Conservation (phyloP, 2,329 filamentous ascomycete species). For the Colletotrichum navitas region DNA sequence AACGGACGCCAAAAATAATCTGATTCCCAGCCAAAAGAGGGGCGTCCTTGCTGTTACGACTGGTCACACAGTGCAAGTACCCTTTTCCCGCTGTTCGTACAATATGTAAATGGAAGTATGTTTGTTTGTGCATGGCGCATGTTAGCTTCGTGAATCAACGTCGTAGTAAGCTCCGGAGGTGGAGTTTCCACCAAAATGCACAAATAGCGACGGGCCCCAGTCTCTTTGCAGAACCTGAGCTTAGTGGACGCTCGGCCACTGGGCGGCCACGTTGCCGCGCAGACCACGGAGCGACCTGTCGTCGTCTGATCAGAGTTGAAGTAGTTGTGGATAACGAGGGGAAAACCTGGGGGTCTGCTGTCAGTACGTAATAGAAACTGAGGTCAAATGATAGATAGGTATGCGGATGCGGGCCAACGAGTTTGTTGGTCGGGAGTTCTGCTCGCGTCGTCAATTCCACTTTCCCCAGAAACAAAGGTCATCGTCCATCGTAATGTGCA, state of each 20-base stretch:
- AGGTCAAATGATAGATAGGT: not conserved
- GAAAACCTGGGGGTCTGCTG: constrained; percentile 31
- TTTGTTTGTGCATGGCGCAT: not conserved
- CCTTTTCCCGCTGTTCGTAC: not conserved
- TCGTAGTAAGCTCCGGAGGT: constrained; percentile 19
- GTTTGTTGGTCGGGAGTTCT: too few species aligned
- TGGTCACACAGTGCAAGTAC: not conserved
- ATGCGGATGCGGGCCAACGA: not conserved
- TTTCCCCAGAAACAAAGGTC: constrained; percentile 14
- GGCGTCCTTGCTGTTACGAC: not conserved
- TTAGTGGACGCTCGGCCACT: constrained; percentile 8
- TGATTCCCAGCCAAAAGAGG: not conserved
- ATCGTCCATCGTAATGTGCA: constrained; percentile 12
- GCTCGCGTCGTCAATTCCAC: constrained; percentile 31
- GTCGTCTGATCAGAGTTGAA: constrained; percentile 33
- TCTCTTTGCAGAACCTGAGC: not conserved
- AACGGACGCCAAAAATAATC: not conserved
- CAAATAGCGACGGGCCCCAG: not conserved
- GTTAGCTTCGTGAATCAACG: constrained; percentile 10
- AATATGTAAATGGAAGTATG: not conserved
- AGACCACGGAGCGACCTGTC: constrained; percentile 26
- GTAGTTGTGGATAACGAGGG: constrained; percentile 36
- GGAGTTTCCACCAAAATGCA: constrained; percentile 16
- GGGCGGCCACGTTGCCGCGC: not conserved
- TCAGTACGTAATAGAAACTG: constrained; percentile 37